phyloP scores from a whole-genome alignment of 805 yeast genomes.

The Metschnikowia kunwiensis region DNA sequence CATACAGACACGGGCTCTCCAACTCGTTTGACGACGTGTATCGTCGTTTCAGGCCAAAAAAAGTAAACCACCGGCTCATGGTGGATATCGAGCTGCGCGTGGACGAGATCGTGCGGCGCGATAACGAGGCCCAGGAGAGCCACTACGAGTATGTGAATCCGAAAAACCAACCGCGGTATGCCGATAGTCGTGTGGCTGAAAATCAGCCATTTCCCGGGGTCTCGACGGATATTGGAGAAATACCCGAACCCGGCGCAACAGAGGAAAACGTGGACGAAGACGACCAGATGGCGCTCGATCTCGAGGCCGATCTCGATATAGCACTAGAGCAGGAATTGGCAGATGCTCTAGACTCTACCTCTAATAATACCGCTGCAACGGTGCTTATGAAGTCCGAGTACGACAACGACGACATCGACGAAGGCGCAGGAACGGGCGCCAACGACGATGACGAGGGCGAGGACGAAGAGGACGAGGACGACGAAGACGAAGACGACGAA shows the following conservation, averaged over 20 bases:
- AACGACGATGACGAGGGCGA: slow-evolving; percentile 34
- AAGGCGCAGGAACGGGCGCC: slow-evolving; percentile 3
- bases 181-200: slow-evolving; percentile 1
- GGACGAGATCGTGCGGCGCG: slow-evolving; percentile 68
- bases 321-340: slow-evolving; percentile 57
- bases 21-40: slow-evolving; percentile 74
- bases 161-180: slow-evolving; percentile 27
- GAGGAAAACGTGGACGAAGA: slow-evolving; percentile 24
- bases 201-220: not conserved
- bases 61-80: slow-evolving; percentile 66
- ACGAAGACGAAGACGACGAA: slow-evolving; percentile 47
- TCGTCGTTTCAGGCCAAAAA: slow-evolving; percentile 67
- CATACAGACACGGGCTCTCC: slow-evolving; percentile 74
- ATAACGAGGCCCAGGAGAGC: slow-evolving; percentile 79
- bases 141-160: slow-evolving; percentile 69
- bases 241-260: not conserved
- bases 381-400: slow-evolving; percentile 20
- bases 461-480: slow-evolving; percentile 52
- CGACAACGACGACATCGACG: slow-evolving; percentile 13
- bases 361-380: slow-evolving; percentile 20
- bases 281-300: slow-evolving; percentile 33
- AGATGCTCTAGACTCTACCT: slow-evolving; percentile 46
- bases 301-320: slow-evolving; percentile 33
- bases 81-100: slow-evolving; percentile 78
- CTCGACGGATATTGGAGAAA: not conserved